Base-by-base conservation (phyloP, 257 asterid species). In the Verbena officinalis region DNA sequence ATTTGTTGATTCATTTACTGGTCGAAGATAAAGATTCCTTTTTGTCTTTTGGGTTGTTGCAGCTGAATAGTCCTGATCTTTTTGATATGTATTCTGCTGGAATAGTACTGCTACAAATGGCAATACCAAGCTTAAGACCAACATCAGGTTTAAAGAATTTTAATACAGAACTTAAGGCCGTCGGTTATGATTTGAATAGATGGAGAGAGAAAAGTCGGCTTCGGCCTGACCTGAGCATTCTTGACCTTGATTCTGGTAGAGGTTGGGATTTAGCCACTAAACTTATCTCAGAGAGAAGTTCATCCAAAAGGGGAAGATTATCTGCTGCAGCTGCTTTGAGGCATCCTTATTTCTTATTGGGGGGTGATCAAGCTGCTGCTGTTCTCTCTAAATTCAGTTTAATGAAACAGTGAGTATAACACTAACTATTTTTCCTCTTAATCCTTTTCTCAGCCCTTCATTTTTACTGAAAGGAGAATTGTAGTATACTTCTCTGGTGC, bases 81-180 rank as follows among this genome's bases (percentile, higher is more conserved):
- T 93, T 93, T 36, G 99, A 90, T 57, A 90, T 81, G 87, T 93
- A 93, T 69, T 93, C 96, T 44, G 99, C 96, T 65, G 99, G 99
- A 21, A 79, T 93, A 64, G 97, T 90, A 22, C 89, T 93, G 11
- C 73, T 93, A 71, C 99, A 90, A 77, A 93, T 93, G 97, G 90
- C 99, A 15, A 62, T 83, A 19, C 99, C 99, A 9, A 68, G 55
- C 68, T 72, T 93, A 30, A 84, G 99, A 80, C 84, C 97, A 4
- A 15, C 81, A 11, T 34, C 96, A 7, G 96, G 96, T 30, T 67
- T 93, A 68, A 93, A 87, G 77, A 93, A 90, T 56, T 93, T 93
- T 57, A 93, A 90, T 40, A 1, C 10, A 16, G 99, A 90, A 70
- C n/a, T 93, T 80, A 90, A 88, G 80, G 78, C 54, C 0, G 74